Base-by-base conservation (phyloP, 768 basidiomycete genomes). In the Leccinellum rugosiceps region DNA sequence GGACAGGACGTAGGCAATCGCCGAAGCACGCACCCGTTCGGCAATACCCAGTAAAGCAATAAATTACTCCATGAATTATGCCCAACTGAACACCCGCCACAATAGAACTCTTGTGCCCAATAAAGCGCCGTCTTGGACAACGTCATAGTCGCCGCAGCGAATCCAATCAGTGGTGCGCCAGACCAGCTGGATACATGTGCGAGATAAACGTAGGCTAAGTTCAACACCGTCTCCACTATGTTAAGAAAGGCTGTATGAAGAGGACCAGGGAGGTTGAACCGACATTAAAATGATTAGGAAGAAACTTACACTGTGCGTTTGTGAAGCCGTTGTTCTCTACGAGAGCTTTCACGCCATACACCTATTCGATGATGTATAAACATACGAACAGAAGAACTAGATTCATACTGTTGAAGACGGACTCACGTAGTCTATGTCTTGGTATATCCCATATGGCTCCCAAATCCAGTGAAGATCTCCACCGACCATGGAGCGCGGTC, bases 381-480 rank as follows among this genome's bases (percentile, higher is more conserved):
- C 74, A 55, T 77, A 61, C 72, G 77, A 56, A 47, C 3, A 3
- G 6, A 31, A 6, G 7, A 8, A 31, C 9, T 15, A 4, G 19
- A 47, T 43, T 6, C 8, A 38, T 38, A 6, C 17, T n/a, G 38
- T 41, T 38, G 17, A 38, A n/a, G 21, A n/a, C 5, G 11, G 31
- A 70, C 75, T 54, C 60, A 78, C 76, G 45, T 73, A 66, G 58
- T 79, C 75, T 32, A 92, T 75, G n/a, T 86, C 76, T 66, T 91
- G 86, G 72, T 92, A 93, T 30, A 89, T 58, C 25, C 78, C 80
- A 66, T 95, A 95, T 2, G 92, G 92, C 57, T 80, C 76, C 94
- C 93, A 96, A 45, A 95, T 81, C 93, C 92, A 95, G 64, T 94
- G 89, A 47, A 94, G 77, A 71, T 94, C 92, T 3, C 94, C 94